Conservation (phyloP, 2,329 filamentous ascomycete species). For the Venturia pyrina region DNA sequence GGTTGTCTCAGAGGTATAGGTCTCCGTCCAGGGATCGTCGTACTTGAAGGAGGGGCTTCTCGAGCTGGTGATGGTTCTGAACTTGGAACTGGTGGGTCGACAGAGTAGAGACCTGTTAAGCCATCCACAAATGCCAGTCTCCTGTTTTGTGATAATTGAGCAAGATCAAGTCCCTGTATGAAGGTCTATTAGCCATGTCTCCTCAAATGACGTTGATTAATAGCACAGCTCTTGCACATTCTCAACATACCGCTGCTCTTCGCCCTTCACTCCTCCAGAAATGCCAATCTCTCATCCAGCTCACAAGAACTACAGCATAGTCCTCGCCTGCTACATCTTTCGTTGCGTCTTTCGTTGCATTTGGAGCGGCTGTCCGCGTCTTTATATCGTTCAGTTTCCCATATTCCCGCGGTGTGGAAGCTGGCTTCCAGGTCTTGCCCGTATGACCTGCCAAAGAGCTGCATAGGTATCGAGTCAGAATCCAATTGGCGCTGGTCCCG, state of each 20-base stretch:
- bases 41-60: not conserved
- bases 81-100: conserved; percentile 9
- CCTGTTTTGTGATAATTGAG: conserved; percentile 45
- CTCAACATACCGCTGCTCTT: conserved; percentile 47
- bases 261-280: conserved; percentile 69
- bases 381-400: conserved; percentile 20
- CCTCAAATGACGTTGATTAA: not conserved
- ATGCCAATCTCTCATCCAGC: conserved; percentile 65
- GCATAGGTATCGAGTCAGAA: conserved; percentile 42
- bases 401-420: conserved; percentile 11
- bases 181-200: not conserved
- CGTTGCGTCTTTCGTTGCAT: not conserved
- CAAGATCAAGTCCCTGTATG: conserved; percentile 58
- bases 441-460: conserved; percentile 29
- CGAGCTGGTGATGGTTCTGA: not conserved
- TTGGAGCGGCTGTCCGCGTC: conserved; percentile 28
- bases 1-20: conserved; percentile 1
- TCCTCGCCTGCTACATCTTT: conserved; percentile 16
- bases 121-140: conserved; percentile 69
- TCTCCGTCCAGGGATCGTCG: not conserved
- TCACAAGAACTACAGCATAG: conserved; percentile 58
- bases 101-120: conserved; percentile 47
- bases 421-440: conserved; percentile 13
- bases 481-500: conserved; percentile 43
- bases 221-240: not conserved